phyloP scores from a whole-genome alignment of 2,329 filamentous ascomycete species.

The Fusarium robinianum region DNA sequence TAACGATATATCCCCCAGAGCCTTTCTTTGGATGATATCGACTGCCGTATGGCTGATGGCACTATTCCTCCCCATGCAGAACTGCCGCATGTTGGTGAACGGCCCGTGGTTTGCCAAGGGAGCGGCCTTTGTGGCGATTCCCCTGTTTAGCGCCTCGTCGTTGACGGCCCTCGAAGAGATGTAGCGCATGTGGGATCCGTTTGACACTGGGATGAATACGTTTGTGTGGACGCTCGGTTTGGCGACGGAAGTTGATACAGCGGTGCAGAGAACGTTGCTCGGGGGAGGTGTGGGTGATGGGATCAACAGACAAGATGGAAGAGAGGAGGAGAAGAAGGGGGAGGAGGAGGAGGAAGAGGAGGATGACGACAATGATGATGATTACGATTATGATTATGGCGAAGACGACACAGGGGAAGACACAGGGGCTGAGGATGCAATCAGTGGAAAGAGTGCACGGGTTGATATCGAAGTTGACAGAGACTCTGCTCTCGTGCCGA shows the following conservation, averaged over 20 bases:
- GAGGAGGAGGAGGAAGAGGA: too few species aligned
- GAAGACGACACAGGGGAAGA: too few species aligned
- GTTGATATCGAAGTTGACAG: too few species aligned
- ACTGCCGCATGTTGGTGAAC: constrained; percentile 25
- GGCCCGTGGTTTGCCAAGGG: not conserved
- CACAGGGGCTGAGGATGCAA: too few species aligned
- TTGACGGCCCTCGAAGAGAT: constrained; percentile 31
- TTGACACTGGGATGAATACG: constrained; percentile 26
- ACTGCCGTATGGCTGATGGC: constrained; percentile 16
- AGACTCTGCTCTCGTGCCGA: too few species aligned
- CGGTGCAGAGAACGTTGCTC: constrained; percentile 37
- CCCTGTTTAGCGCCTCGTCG: constrained; percentile 12
- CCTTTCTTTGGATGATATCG: constrained; percentile 24
- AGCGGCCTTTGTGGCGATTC: constrained; percentile 7
- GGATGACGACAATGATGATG: too few species aligned
- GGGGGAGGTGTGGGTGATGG: constrained; percentile 11
- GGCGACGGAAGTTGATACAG: constrained; percentile 36
- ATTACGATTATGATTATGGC: too few species aligned
- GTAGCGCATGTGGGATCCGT: constrained; percentile 36
- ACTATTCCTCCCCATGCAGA: constrained; percentile 18
- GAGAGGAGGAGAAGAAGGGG: not conserved
- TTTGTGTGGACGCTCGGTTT: constrained; percentile 35
- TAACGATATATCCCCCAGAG: constrained; percentile 24
- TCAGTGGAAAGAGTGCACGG: too few species aligned
- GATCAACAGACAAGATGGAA: not conserved